Evolutionary conservation across 2,329 filamentous ascomycete species (phyloP), one percentile per base, ranked within the genome.

Genomic region (Endocalyx cinctus): DNA sequence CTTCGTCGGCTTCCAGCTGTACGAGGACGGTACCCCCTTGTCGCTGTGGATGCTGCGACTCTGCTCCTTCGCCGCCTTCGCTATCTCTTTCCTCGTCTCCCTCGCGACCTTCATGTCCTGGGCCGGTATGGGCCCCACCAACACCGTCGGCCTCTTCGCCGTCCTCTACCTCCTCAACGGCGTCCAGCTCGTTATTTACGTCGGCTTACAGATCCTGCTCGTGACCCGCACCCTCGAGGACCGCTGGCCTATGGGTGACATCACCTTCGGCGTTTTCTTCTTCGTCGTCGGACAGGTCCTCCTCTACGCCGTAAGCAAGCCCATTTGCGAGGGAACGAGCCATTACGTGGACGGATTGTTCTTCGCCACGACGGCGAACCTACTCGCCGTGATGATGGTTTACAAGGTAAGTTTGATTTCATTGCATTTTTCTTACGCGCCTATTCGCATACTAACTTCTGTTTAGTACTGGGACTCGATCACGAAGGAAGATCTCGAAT

Each of bases 341-440:
- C 92, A 98, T 61, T 98, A 97, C 57, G 65, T 98, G 30, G 92
- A 98, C 54, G 90, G 90, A 1, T 65, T 97, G 29, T 94, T 97
- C 67, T 89, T 98, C 55, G 87, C 88, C 5, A 96, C 90, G 1
- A 81, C 90, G 35, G 92, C 88, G 69, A 98, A 98, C 57, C 66
- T 98, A 27, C 69, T 98, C 27, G 87, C 82, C 10, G 90, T 98
- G 41, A 98, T 98, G 92, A 98, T 97, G 92, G 82, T 98, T 23
- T 98, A 98, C 75, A 98, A 98, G 83, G 87, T 74, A 63, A 33
- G 63, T 51, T 14, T 23, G 35, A 5, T 12, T 6, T 16, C 20
- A 33, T 18, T n/a, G n/a, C n/a, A n/a, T n/a, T n/a, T n/a, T n/a
- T n/a, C n/a, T n/a, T n/a, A n/a, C n/a, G n/a, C n/a, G n/a, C n/a